Evolutionary conservation across 2,329 filamentous ascomycete genomes (phyloP).

Genomic region (Colletotrichum sp.): DNA sequence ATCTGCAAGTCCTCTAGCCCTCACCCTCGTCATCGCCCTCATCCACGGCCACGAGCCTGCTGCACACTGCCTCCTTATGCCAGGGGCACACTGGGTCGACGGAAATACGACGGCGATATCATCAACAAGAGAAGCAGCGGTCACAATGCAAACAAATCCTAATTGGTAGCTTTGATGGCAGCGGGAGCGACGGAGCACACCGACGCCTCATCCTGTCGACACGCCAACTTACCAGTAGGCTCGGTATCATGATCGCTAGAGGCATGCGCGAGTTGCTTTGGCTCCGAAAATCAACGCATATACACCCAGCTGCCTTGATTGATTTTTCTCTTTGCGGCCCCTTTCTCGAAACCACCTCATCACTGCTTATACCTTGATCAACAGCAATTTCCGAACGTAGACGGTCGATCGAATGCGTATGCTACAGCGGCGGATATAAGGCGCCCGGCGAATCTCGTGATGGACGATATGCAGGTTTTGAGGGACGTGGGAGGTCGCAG

Average conservation of each 20-base stretch:
- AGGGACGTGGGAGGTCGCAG: constrained; percentile 31
- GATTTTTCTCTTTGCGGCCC: not conserved
- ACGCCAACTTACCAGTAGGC: no score
- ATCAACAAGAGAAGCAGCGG: no score
- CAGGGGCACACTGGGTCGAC: no score
- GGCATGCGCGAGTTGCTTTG: no score
- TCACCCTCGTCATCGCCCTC: not conserved
- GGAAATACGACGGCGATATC: no score
- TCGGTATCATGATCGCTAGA: no score
- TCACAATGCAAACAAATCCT: no score
- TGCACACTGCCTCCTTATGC: not conserved
- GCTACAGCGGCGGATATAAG: not conserved
- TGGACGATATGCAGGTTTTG: constrained; percentile 31
- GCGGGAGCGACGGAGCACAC: no score
- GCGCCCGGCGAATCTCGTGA: not conserved
- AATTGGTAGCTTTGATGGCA: no score
- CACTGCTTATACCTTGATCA: not conserved
- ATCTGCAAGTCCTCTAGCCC: not conserved
- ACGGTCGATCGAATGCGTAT: not conserved
- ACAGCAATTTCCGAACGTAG: not conserved
- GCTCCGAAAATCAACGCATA: not conserved
- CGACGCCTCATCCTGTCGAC: no score
- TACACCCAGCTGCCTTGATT: not conserved
- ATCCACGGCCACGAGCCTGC: not conserved
- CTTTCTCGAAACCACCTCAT: not conserved